Evolutionary conservation across 208 protist genomes (phyloP).

Genomic region (Kentomonas sorsogonicus): DNA sequence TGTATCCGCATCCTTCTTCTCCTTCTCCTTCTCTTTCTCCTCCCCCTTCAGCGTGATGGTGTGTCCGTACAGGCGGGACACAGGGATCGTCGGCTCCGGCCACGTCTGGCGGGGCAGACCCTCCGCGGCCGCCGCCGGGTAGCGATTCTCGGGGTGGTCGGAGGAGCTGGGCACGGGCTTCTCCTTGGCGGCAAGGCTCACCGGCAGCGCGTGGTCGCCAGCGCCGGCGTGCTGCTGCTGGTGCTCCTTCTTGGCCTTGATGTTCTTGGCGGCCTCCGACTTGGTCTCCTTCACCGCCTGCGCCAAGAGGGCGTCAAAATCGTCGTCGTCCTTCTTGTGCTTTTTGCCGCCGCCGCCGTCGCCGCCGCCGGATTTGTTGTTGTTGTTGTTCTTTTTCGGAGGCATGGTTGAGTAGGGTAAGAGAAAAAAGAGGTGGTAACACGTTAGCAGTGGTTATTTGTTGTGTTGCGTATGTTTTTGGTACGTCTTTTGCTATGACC

Average conservation of each 20-base stretch:
- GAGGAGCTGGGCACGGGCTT: conserved; percentile 40
- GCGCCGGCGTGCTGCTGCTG: conserved; percentile 3
- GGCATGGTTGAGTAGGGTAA: conserved; percentile 2
- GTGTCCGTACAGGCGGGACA: conserved; percentile 68
- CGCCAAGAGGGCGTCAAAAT: conserved; percentile 71
- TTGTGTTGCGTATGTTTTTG: conserved; percentile 11
- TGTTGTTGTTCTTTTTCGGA: conserved; percentile 14
- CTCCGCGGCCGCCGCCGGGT: conserved; percentile 27
- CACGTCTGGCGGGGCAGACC: conserved; percentile 81
- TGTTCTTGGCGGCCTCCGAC: conserved; percentile 35
- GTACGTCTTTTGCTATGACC: too few species aligned
- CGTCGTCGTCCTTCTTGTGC: conserved; percentile 43
- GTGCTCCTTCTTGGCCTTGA: conserved; percentile 17
- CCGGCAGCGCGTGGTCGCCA: conserved; percentile 6
- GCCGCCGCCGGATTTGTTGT: neutral
- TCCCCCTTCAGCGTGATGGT: conserved; percentile 7
- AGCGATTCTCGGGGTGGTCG: conserved; percentile 80
- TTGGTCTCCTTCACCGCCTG: conserved; percentile 56
- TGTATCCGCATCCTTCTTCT: too few species aligned
- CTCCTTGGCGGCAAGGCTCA: conserved; percentile 39
- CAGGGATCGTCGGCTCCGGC: conserved; percentile 91
- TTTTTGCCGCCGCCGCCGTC: conserved; percentile 20
- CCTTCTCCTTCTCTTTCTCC: too few species aligned
- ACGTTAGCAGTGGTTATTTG: neutral
- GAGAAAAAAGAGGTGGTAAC: neutral